Evolutionary conservation across 306 rosid genomes (phyloP).

Genomic region (Medicago truncatula): MtrunA17r5.0-ANR NC_053047.1:40348501-40349000

Average conservation of each 20-base stretch:
- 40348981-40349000: slow-evolving; percentile 44
- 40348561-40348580: background rate
- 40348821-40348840: slow-evolving; percentile 49
- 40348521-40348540: slow-evolving; percentile 25
- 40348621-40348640: no score
- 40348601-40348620: background rate
- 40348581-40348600: background rate
- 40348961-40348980: slow-evolving; percentile 43
- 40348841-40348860: slow-evolving; percentile 87
- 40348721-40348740: slow-evolving; percentile 8
- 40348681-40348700: background rate
- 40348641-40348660: no score
- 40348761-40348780: slow-evolving; percentile 19
- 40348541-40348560: background rate
- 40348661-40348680: background rate
- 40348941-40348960: slow-evolving; percentile 48
- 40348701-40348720: background rate
- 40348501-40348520: slow-evolving; percentile 13
- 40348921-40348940: slow-evolving; percentile 65
- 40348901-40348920: slow-evolving; percentile 76
- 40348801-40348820: slow-evolving; percentile 6
- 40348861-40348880: slow-evolving; percentile 93
- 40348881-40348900: slow-evolving; percentile 81
- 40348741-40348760: background rate
- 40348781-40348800: slow-evolving; percentile 25